Conservation (phyloP, 208 protist genomes). For the Acanthamoeba castellanii region DNA sequence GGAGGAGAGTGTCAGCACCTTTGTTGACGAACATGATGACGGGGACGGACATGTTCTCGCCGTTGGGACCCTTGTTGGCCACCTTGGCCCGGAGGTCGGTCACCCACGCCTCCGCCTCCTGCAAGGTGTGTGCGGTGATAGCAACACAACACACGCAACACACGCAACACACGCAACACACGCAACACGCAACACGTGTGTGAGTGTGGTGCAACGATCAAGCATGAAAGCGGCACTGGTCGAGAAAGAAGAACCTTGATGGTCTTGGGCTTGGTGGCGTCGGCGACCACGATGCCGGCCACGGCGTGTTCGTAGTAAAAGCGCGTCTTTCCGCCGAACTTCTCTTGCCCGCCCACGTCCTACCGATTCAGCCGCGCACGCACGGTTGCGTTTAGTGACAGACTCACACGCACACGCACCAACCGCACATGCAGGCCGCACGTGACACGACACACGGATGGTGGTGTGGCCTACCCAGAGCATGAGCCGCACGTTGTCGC, state of each 20-base stretch:
- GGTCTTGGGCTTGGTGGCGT: constrained; percentile 34
- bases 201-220: too few relatives aligned
- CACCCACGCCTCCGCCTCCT: constrained; percentile 17
- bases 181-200: too few relatives aligned
- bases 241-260: not conserved
- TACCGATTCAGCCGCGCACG: not conserved
- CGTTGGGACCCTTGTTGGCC: constrained; percentile 33
- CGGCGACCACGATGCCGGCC: constrained; percentile 36
- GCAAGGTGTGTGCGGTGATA: not conserved
- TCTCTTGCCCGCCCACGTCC: constrained; percentile 39
- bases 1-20: not conserved
- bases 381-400: not conserved
- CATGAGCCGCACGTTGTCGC: constrained; percentile 47
- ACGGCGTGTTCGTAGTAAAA: constrained; percentile 54
- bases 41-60: not conserved
- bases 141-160: not conserved
- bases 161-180: not conserved
- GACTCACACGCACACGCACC: not conserved
- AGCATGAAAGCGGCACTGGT: too few relatives aligned
- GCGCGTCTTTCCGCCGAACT: constrained; percentile 57
- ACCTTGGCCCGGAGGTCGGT: not conserved
- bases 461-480: constrained; percentile 13
- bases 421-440: not conserved
- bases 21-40: constrained; percentile 34
- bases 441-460: not conserved